Percentiles rank a stretch among this genome's conserved stretches.
phyloP scores from a whole-genome alignment of 441 rosid species.

The Gossypium laxum region DNA sequence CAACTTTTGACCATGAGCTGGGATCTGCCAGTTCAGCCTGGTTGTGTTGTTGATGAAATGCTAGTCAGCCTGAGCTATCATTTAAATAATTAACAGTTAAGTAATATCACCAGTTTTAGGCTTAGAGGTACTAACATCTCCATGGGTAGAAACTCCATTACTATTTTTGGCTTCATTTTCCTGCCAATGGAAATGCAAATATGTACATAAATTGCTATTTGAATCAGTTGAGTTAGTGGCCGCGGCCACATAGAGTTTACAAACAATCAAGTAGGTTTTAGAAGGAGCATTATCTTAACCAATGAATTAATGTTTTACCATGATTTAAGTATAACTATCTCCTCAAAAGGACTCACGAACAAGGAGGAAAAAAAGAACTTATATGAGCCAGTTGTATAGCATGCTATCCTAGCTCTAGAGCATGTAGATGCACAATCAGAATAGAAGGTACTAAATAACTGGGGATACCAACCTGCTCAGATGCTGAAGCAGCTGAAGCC shows the following conservation, averaged over 20 bases:
- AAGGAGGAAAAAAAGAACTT: neutral
- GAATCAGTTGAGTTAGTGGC: neutral
- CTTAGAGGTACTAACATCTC: slow-evolving; percentile 45
- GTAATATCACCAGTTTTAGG: slow-evolving; percentile 20
- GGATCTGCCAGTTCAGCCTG: slow-evolving; percentile 64
- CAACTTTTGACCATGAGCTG: slow-evolving; percentile 56
- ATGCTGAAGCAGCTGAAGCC: slow-evolving; percentile 53
- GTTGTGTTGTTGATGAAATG: slow-evolving; percentile 14
- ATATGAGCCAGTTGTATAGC: neutral
- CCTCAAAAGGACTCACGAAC: neutral
- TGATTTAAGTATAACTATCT: neutral
- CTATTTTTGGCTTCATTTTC: slow-evolving; percentile 45
- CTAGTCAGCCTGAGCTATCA: slow-evolving; percentile 14
- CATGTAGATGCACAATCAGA: neutral
- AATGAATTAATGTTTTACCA: neutral
- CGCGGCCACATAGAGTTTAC: neutral
- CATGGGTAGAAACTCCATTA: slow-evolving; percentile 34
- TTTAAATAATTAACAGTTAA: slow-evolving; percentile 14
- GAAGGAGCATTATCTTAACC: neutral
- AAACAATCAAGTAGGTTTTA: neutral
- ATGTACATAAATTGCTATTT: slow-evolving; percentile 6
- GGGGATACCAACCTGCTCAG: slow-evolving; percentile 63
- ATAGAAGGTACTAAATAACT: slow-evolving; percentile 13
- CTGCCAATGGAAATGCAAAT: slow-evolving; percentile 31
- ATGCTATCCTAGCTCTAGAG: neutral